Conservation (phyloP, 805 yeast species). For the Candida ficus region DNA sequence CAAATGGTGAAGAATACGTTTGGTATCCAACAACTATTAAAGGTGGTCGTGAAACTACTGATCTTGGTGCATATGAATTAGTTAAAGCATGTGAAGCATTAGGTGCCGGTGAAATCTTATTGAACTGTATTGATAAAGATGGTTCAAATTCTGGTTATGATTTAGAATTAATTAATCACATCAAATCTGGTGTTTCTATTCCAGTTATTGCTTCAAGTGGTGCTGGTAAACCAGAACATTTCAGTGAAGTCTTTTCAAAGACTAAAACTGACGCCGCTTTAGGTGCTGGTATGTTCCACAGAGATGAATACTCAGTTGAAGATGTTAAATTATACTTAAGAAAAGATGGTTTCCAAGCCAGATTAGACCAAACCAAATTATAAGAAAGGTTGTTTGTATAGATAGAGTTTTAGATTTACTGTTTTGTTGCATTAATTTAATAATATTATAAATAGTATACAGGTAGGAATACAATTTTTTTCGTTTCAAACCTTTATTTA, state of each 20-base stretch:
- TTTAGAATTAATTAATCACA: constrained; percentile 73
- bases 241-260: constrained; percentile 75
- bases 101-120: constrained; percentile 93
- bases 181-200: constrained; percentile 69
- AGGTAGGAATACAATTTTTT: too few species aligned
- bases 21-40: constrained; percentile 95
- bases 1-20: constrained; percentile 83
- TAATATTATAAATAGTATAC: background rate
- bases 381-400: too few species aligned
- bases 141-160: constrained; percentile 96
- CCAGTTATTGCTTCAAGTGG: constrained; percentile 99
- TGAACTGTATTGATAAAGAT: constrained; percentile 95
- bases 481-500: background rate
- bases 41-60: constrained; percentile 92
- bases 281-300: constrained; percentile 98
- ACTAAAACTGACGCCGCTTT: constrained; percentile 93
- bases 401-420: too few species aligned
- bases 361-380: constrained; percentile 42
- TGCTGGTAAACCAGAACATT: constrained; percentile 92
- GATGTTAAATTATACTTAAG: constrained; percentile 71
- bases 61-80: constrained; percentile 86
- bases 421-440: too few species aligned
- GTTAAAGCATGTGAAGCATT: constrained; percentile 83
- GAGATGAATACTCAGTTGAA: constrained; percentile 85
- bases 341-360: constrained; percentile 61